Percentiles rank a stretch among this genome's conserved stretches.
These are phyloP conservation scores for Terana coerulea DNA, from an alignment of 768 basidiomycete species.

Conservation along the genomic window DNA sequence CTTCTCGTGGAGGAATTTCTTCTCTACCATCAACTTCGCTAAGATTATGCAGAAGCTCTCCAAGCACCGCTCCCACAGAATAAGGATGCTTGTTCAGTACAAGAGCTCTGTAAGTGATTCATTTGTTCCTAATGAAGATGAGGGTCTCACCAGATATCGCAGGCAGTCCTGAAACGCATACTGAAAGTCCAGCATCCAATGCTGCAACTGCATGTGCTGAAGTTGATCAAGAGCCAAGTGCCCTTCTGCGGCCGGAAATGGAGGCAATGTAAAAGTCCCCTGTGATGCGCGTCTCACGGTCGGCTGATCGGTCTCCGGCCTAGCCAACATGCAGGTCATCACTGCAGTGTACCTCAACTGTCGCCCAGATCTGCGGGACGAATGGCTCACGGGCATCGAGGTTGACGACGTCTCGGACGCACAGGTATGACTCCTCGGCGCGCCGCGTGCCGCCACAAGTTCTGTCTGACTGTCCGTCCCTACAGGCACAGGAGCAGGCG, in stretches of 20 bases:
- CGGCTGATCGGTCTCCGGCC: conserved; percentile 4
- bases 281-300: background rate
- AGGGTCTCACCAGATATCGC: conserved; percentile 1
- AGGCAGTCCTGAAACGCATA: conserved; percentile 96
- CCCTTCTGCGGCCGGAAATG: conserved; percentile 98
- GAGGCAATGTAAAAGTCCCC: conserved; percentile 73
- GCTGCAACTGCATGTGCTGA: conserved; percentile 91
- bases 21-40: conserved; percentile 94
- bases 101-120: conserved; percentile 81
- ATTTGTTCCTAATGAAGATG: background rate
- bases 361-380: conserved; percentile 93
- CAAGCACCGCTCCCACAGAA: conserved; percentile 90
- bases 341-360: conserved; percentile 98
- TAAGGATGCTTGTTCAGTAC: conserved; percentile 95
- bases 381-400: conserved; percentile 94
- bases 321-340: conserved; percentile 99
- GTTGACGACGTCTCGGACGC: conserved; percentile 91
- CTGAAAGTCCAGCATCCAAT: conserved; percentile 91
- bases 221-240: conserved; percentile 98
- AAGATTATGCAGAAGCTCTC: conserved; percentile 98
- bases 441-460: background rate
- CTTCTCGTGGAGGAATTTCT: conserved; percentile 98
- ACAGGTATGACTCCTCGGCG: conserved; percentile 46
- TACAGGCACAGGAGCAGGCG: conserved; percentile 90
- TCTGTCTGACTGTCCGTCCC: conserved; percentile 12